phyloP scores from a whole-genome alignment of 2,329 filamentous ascomycete species.

The Xenosphaeropsis pyriputrescens region DNA sequence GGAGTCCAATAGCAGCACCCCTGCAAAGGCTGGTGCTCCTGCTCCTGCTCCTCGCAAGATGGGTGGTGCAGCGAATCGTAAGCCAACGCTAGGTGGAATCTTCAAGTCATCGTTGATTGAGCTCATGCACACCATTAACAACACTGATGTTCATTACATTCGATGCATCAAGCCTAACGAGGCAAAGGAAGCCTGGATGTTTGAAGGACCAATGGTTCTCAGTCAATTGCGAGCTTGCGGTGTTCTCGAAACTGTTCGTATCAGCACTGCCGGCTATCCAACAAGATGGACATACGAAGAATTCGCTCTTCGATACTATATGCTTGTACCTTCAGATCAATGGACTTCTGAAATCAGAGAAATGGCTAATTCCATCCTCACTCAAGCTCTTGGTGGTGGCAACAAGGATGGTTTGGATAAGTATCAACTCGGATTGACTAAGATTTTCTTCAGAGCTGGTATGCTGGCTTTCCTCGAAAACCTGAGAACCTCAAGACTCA shows the following conservation, averaged over 20 bases:
- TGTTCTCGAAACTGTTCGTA: constrained; percentile 95
- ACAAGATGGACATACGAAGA: constrained; percentile 99
- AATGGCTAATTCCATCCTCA: constrained; percentile 87
- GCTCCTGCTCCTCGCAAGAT: constrained; percentile 74
- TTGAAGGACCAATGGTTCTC: constrained; percentile 96
- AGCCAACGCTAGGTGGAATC: constrained; percentile 93
- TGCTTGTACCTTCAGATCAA: constrained; percentile 76
- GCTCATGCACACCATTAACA: constrained; percentile 95
- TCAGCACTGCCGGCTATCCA: constrained; percentile 93
- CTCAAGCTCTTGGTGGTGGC: constrained; percentile 70
- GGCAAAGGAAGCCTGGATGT: constrained; percentile 91
- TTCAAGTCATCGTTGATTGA: constrained; percentile 98
- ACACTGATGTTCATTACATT: constrained; percentile 97
- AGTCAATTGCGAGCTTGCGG: constrained; percentile 94
- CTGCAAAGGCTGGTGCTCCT: constrained; percentile 62
- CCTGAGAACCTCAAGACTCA: constrained; percentile 75
- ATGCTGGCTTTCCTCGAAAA: constrained; percentile 98
- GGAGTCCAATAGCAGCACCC: constrained; percentile 46
- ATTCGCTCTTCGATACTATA: constrained; percentile 94
- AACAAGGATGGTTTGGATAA: constrained; percentile 70
- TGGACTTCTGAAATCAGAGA: constrained; percentile 91
- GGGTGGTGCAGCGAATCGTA: constrained; percentile 83
- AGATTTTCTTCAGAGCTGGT: constrained; percentile 98
- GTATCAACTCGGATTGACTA: constrained; percentile 93
- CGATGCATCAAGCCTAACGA: constrained; percentile 99